Conservation (phyloP, 768 basidiomycete species). For the Psilocybe cubensis region DNA sequence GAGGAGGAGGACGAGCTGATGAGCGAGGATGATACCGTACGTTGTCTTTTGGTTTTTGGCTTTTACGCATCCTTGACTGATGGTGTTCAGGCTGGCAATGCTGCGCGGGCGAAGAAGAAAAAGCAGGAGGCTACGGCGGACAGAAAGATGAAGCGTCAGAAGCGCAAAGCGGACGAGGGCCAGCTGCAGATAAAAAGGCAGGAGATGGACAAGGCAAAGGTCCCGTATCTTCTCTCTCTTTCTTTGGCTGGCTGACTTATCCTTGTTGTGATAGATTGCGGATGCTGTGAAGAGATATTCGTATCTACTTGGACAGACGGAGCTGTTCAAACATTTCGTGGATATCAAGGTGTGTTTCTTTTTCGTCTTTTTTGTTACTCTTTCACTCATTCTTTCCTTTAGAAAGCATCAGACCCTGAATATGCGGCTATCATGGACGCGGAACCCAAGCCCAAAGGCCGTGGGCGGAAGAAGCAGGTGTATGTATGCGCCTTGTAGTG, state of each 20-base stretch:
- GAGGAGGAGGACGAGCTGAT: constrained; percentile 63
- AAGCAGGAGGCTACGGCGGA: constrained; percentile 35
- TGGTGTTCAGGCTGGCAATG: background rate
- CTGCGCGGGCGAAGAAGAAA: constrained; percentile 30
- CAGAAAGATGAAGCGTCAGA: constrained; percentile 43
- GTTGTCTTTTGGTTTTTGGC: constrained; percentile 15
- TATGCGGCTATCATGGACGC: constrained; percentile 90
- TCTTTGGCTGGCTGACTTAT: background rate
- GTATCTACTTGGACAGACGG: constrained; percentile 97
- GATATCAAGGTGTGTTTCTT: constrained; percentile 78
- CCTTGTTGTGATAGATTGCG: constrained; percentile 57
- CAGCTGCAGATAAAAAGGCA: constrained; percentile 72
- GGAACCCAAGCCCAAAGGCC: constrained; percentile 83
- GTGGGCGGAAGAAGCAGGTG: constrained; percentile 83
- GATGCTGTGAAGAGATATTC: constrained; percentile 97
- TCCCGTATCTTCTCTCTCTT: constrained; percentile 26
- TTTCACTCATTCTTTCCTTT: constrained; percentile 4
- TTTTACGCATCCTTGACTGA: background rate
- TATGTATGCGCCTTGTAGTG: constrained; percentile 36
- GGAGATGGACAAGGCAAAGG: constrained; percentile 91
- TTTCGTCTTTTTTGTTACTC: background rate
- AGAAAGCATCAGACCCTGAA: constrained; percentile 90
- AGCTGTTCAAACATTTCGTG: constrained; percentile 97
- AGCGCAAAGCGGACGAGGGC: constrained; percentile 70
- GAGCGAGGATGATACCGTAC: constrained; percentile 48